phyloP scores from a whole-genome alignment of 352 stramenopile species.

The Pythium folliculosum region DNA sequence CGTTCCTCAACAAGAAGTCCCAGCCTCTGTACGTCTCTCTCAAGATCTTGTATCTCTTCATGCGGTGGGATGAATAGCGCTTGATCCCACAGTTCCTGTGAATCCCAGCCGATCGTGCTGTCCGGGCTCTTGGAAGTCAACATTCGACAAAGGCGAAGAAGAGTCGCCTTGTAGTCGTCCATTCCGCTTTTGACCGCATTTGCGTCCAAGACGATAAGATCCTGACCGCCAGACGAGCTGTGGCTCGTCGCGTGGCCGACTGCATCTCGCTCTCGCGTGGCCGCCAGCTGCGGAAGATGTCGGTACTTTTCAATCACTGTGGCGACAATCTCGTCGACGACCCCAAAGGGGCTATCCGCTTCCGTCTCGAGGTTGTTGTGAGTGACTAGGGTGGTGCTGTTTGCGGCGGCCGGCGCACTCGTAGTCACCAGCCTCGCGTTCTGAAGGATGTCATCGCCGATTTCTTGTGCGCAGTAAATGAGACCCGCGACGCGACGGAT shows the following conservation, averaged over 20 bases:
- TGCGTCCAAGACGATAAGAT: constrained; percentile 36
- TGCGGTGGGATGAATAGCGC: constrained; percentile 57
- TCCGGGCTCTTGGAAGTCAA: constrained; percentile 46
- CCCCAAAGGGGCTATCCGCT: neutral
- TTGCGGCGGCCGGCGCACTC: neutral
- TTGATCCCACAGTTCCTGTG: constrained; percentile 57
- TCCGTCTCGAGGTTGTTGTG: neutral
- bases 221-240: neutral
- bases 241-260: neutral
- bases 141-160: constrained; percentile 34
- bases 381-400: neutral
- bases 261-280: neutral
- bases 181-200: constrained; percentile 29
- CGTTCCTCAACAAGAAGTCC: constrained; percentile 37
- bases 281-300: constrained; percentile 2
- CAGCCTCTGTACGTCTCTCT: constrained; percentile 38
- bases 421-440: neutral
- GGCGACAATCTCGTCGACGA: constrained; percentile 7
- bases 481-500: constrained; percentile 34
- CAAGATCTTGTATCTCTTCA: constrained; percentile 54
- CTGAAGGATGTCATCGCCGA: constrained; percentile 35
- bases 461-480: constrained; percentile 38
- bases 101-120: constrained; percentile 47
- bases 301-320: constrained; percentile 9
- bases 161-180: constrained; percentile 39